Base-by-base conservation (phyloP, 768 basidiomycete genomes). In the Rhodotorula paludigena region DNA sequence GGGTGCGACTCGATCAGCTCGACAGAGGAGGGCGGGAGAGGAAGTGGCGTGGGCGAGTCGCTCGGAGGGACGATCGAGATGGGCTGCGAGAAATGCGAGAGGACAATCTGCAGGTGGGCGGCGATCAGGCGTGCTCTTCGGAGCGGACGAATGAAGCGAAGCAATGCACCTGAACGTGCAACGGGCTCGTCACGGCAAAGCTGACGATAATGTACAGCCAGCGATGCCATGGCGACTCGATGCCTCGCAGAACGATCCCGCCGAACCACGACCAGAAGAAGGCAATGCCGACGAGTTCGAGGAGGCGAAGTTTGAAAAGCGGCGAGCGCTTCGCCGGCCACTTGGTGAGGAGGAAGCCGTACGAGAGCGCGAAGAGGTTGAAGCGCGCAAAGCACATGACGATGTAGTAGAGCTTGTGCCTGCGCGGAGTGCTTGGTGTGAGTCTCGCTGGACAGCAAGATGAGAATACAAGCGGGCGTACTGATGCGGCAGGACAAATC, bases 1-100 rank as follows among this genome's bases (percentile, higher is more conserved):
- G 88, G 85, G 81, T 97, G 98, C 0, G 91, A 93, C 77, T 99
- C 96, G 36, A 97, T 82, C 76, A 97, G 94, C 15, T 82, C 87
- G 4, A 92, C 93, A 20, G 94, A 92, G 44, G 57, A 15, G 82
- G 92, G 91, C 16, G 70, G 66, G 39, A 72, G 25, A 8, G 65
- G 63, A 30, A 51, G 53, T 7, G 44, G n/a, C 25, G 69, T 32
- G 10, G 56, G 6, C 15, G 49, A 42, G 16, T 15, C 28, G 20
- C 57, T 47, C n/a, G 68, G 54, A 12, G 63, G 54, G 15, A 62
- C 5, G 57, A 72, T 64, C 44, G 71, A 72, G 48, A 72, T 51
- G 32, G 71, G 67, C 42, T 75, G 74, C 56, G 90, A 88, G 78
- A 93, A 99, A 81, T 99, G 96, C 14, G 96, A 99, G 35, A 98